Evolutionary conservation across 1,139 yeast species (phyloP), one percentile per base, ranked within the genome.

Genomic region (Debaryomyces robertsiae): DNA sequence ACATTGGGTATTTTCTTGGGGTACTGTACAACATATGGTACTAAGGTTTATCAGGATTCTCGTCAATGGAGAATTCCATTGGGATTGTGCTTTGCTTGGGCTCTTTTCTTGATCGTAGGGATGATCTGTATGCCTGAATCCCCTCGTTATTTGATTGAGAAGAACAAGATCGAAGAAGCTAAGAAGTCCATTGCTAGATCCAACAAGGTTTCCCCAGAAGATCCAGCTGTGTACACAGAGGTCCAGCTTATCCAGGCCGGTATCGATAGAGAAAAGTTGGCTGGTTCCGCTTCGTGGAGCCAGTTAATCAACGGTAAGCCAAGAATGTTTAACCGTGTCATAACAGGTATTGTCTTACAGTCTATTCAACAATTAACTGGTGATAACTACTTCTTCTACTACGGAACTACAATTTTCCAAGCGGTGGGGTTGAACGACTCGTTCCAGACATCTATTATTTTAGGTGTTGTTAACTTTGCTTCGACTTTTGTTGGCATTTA

Each of bases 321-420:
- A 52, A 76, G 73, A 60, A 73, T 82, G 47, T 69, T 82, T 49
- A 75, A 71, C 64, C 74, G 94, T 65, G 75, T 83, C 15, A 27
- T 80, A 14, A 69, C 79, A 52, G 94, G 93, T 59, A 63, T 82
- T 48, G 54, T 78, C 54, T 63, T 84, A 50, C 85, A 82, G 70
- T 73, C 84, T 19, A 63, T 84, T 50, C 93, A 85, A 67, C 94
- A 85, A 65, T 75, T 85, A 50, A 81, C 88, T 44, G 95, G 94
- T 75, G 77, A 81, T 61, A 84, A 84, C 69, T 85, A 84, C 65
- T 84, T 85, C 70, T 84, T 85, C 74, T 85, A 84, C 71, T 85
- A 84, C 54, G 91, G 91, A 58, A 84, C 91, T 40, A 78, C 86
- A 39, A 77, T 84, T 54, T 85, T 85, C 78, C 65, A 77, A 55